A percentile compares a stretch with the other conserved stretches of the same genome.
Evolutionary conservation across 441 rosid species (phyloP).

Genomic region (Adansonia madagascariensis): DNA sequence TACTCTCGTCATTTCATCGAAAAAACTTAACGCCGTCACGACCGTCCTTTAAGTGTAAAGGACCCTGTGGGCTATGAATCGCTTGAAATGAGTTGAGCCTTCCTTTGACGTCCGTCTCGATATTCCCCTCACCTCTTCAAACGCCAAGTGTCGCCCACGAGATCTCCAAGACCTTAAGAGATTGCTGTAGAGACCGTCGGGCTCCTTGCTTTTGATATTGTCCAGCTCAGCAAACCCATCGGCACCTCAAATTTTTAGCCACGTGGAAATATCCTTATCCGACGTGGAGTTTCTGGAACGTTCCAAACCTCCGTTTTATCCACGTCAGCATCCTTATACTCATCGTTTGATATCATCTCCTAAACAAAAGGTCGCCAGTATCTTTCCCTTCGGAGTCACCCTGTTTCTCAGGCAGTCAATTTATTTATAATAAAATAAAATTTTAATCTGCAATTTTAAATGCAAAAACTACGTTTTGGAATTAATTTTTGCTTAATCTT

Average conservation of each 20-base stretch:
- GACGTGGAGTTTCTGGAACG: conserved; percentile 34
- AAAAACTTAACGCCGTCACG: not conserved
- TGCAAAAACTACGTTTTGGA: not conserved
- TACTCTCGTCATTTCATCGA: not conserved
- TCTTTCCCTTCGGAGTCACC: not conserved
- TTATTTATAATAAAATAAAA: not conserved
- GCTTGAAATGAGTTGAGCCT: not conserved
- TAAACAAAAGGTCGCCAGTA: not conserved
- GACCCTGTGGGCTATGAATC: not conserved
- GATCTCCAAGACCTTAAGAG: conserved; percentile 32
- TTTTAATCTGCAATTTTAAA: not conserved
- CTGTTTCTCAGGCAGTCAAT: conserved; percentile 33
- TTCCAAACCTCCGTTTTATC: conserved; percentile 36
- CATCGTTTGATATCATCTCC: conserved; percentile 27
- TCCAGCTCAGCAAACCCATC: conserved; percentile 39
- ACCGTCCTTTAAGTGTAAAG: not conserved
- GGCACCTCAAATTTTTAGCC: conserved; percentile 8
- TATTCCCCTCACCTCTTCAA: not conserved
- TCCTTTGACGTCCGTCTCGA: conserved; percentile 10
- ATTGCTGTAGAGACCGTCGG: conserved; percentile 12
- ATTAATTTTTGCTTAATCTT: not conserved
- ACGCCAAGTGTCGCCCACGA: conserved; percentile 33
- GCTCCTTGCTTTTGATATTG: conserved; percentile 49
- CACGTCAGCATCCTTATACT: conserved; percentile 35
- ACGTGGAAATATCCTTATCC: conserved; percentile 33